These are phyloP conservation scores for Candida montana DNA, from an alignment of 805 yeast genomes.

Conservation along the genomic window DNA sequence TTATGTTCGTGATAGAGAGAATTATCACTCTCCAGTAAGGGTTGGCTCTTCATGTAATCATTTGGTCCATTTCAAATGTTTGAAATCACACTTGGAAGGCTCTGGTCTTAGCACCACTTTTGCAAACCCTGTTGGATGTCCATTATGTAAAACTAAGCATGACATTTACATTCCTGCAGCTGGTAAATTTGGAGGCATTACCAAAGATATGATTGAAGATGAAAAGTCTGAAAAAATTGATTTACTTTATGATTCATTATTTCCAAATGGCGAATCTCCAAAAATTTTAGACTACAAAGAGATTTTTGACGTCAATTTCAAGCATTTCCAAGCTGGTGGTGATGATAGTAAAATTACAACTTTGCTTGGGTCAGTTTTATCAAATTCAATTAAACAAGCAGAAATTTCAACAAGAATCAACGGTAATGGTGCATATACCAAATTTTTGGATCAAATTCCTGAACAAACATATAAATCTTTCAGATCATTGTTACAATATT, in stretches of 20 bases:
- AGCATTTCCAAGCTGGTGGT: not conserved
- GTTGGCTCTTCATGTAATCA: constrained; percentile 76
- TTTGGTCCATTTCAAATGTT: constrained; percentile 83
- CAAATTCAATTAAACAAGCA: constrained; percentile 49
- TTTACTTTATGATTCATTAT: not conserved
- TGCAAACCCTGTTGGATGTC: constrained; percentile 82
- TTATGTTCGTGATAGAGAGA: constrained; percentile 16
- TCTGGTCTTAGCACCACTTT: constrained; percentile 45
- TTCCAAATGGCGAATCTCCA: not conserved
- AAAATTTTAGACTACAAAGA: not conserved
- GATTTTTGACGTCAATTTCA: not conserved
- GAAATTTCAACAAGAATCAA: constrained; percentile 57
- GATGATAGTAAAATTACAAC: not conserved
- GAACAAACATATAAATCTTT: constrained; percentile 36
- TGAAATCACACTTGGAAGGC: constrained; percentile 25
- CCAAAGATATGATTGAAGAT: not conserved
- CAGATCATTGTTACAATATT: constrained; percentile 23
- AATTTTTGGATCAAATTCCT: constrained; percentile 29
- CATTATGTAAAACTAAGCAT: constrained; percentile 82
- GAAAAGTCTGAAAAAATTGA: not conserved
- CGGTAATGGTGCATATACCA: constrained; percentile 26
- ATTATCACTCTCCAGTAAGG: constrained; percentile 2
- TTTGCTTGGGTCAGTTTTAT: constrained; percentile 23
- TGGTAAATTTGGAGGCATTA: constrained; percentile 14
- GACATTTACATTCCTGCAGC: constrained; percentile 66